phyloP scores from a whole-genome alignment of 208 protist species.

The Crithidia bombi region DNA sequence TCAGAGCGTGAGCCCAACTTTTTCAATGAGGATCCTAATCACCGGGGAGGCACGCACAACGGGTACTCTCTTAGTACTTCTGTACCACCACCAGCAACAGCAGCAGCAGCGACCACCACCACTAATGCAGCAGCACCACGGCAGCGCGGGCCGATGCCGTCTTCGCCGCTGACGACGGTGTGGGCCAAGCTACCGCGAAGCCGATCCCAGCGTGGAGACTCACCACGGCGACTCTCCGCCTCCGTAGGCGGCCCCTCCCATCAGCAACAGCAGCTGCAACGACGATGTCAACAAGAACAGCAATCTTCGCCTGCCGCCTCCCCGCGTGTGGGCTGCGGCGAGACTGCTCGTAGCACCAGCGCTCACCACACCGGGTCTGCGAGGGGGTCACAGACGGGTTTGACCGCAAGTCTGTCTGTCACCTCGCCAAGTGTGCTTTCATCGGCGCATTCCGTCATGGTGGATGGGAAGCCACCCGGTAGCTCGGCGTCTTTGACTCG shows the following conservation, averaged over 20 bases:
- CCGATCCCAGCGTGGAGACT: neutral
- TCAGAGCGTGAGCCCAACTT: neutral
- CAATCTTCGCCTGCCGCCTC: neutral
- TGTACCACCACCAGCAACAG: neutral
- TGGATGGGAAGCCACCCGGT: neutral
- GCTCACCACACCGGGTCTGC: neutral
- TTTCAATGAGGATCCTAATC: neutral
- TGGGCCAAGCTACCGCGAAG: neutral
- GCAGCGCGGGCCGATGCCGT: neutral
- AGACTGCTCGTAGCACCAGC: neutral
- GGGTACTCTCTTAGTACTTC: neutral
- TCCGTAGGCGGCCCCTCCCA: neutral
- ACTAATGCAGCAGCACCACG: neutral
- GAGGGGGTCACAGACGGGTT: neutral
- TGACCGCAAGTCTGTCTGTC: neutral
- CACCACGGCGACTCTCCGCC: neutral
- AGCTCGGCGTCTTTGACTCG: neutral
- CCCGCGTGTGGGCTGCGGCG: too few relatives aligned
- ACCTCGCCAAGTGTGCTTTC: neutral
- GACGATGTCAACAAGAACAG: neutral
- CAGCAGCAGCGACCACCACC: neutral
- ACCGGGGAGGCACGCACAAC: neutral
- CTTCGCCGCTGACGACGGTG: constrained; percentile 3
- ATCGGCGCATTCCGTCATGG: neutral
- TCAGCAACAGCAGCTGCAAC: neutral